Conservation (phyloP, 257 asterid species). For the Linaria vulgaris region DNA sequence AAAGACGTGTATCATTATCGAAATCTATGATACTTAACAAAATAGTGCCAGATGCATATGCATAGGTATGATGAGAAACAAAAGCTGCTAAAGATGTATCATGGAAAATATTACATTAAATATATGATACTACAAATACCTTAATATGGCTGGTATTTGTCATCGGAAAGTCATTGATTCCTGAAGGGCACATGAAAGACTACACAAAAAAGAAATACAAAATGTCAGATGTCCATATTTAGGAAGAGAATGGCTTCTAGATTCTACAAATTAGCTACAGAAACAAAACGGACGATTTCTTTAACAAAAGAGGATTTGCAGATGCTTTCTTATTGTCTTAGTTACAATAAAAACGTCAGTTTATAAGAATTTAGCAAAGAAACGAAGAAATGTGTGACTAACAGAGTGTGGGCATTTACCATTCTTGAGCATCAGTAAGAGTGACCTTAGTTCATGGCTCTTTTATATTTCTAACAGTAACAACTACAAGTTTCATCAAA, state of each 20-base stretch:
- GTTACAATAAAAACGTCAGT: neutral
- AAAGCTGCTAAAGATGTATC: too few species aligned
- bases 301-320: neutral
- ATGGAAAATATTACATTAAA: too few species aligned
- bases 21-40: neutral
- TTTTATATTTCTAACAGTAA: neutral
- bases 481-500: neutral
- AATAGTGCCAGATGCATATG: neutral
- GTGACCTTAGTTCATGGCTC: neutral
- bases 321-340: neutral
- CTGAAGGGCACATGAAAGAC: constrained; percentile 99
- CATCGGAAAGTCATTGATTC: constrained; percentile 97
- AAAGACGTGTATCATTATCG: neutral
- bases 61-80: too few species aligned
- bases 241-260: neutral
- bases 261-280: neutral
- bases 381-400: neutral
- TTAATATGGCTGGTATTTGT: constrained; percentile 80
- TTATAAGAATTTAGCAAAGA: neutral
- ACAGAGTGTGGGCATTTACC: neutral
- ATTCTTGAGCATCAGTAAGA: neutral
- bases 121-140: constrained; percentile 36
- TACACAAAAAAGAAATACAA: constrained; percentile 27
- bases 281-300: neutral
- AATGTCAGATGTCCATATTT: constrained; percentile 14